A percentile compares a stretch with the other conserved stretches of the same genome.
Evolutionary conservation across 2,329 filamentous ascomycete genomes (phyloP).

Genomic region (Fusarium cyanostomum): DNA sequence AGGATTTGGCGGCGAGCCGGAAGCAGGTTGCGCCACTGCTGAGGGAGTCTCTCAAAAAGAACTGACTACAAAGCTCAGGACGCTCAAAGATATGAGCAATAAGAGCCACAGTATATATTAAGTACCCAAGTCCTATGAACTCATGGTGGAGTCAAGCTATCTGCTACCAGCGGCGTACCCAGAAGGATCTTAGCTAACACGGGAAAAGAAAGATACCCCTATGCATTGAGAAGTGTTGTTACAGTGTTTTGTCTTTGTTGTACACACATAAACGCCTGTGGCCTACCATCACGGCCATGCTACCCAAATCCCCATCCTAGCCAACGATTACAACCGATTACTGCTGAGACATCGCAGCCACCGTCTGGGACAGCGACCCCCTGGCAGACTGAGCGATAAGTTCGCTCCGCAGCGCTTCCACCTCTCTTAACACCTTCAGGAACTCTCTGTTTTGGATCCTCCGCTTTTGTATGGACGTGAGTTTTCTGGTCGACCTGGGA

Average conservation of each 20-base stretch:
- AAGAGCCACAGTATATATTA: background rate
- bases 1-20: constrained; percentile 66
- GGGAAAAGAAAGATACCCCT: background rate
- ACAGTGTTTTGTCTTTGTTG: constrained; percentile 17
- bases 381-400: constrained; percentile 14
- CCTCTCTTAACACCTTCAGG: constrained; percentile 45
- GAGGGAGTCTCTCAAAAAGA: constrained; percentile 61
- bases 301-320: background rate
- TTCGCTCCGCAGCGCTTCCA: constrained; percentile 40
- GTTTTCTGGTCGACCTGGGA: constrained; percentile 10
- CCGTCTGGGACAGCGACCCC: background rate
- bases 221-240: constrained; percentile 12
- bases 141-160: background rate
- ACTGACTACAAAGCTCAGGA: constrained; percentile 13
- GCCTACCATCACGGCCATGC: background rate
- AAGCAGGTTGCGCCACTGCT: constrained; percentile 76
- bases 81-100: constrained; percentile 20
- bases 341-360: background rate
- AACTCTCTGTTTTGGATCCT: constrained; percentile 47
- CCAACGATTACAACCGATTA: background rate
- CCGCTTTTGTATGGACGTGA: constrained; percentile 26
- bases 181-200: no score
- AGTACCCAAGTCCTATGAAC: background rate
- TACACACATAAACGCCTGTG: constrained; percentile 9
- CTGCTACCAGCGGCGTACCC: background rate